Evolutionary conservation across 768 basidiomycete species (phyloP).

Genomic region (Lentinula sp.): DNA sequence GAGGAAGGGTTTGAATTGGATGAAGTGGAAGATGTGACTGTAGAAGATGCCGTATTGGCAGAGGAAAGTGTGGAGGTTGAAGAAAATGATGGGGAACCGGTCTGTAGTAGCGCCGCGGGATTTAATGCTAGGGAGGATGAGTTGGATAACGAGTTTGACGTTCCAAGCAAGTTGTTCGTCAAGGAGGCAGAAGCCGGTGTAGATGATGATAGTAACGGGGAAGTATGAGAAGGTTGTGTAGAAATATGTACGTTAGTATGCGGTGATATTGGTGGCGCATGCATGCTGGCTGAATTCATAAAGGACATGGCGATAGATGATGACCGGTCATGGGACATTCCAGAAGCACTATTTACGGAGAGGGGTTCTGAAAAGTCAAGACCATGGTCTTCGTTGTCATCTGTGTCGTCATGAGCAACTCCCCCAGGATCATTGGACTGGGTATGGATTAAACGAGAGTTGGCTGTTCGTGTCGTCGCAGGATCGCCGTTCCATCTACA

Average conservation of each 20-base stretch:
- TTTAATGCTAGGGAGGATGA: slow-evolving; percentile 3
- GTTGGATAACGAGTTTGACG: neutral
- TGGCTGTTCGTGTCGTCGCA: slow-evolving; percentile 44
- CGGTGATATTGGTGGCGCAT: slow-evolving; percentile 1
- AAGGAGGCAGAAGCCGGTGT: slow-evolving; percentile 9
- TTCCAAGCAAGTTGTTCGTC: neutral
- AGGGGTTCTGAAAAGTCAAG: slow-evolving; percentile 36
- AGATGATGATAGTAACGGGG: neutral
- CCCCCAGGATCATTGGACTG: slow-evolving; percentile 13
- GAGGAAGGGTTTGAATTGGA: neutral
- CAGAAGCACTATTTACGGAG: slow-evolving; percentile 25
- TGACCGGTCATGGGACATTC: slow-evolving; percentile 23
- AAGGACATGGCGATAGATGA: slow-evolving; percentile 1
- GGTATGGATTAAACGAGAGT: slow-evolving; percentile 24
- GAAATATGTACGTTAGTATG: slow-evolving; percentile 2
- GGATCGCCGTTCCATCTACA: slow-evolving; percentile 64
- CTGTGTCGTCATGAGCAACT: slow-evolving; percentile 41
- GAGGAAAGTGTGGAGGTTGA: slow-evolving; percentile 12
- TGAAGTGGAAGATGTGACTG: slow-evolving; percentile 13
- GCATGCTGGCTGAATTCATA: slow-evolving; percentile 1
- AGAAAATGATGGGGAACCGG: slow-evolving; percentile 5
- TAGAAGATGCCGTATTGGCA: slow-evolving; percentile 13
- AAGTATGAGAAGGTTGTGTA: slow-evolving; percentile 1
- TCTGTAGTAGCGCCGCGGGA: neutral
- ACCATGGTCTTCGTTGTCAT: slow-evolving; percentile 34